Evolutionary conservation across 805 yeast species (phyloP), one percentile per base, ranked within the genome.

Genomic region (Torulaspora gathmanii): DNA sequence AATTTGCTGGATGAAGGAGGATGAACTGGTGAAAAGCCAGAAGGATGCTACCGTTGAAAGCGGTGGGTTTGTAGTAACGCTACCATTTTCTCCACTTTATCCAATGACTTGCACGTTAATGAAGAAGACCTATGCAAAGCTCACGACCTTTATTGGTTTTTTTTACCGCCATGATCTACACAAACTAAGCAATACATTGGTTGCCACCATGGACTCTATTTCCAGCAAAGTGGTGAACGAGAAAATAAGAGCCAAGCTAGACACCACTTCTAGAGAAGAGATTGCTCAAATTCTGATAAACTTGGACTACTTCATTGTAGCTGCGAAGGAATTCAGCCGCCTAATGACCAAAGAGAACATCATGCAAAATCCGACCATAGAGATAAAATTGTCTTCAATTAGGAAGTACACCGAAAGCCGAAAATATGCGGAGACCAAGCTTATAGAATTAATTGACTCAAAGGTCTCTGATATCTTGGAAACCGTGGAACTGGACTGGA

Each of bases 41-140:
- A 49, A 44, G 0, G 42, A 44, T 2, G 36, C 41, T 2, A 30
- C 35, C 2, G 42, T 52, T 16, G 47, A 49, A 5, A 37, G 59
- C 61, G 40, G 64, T 57, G 51, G 65, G 60, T 78, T 77, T 46
- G 83, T 87, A 2, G 72, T 80, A 49, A 78, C 83, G 0, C 67
- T 91, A 42, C 97, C 98, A 12, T 93, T 91, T 59, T 86, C 96
- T 42, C 84, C 86, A 45, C 80, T 88, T 48, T 90, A 88, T 57
- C 90, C 95, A 20, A 83, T 87, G 68, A 79, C 88, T 26, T 91
- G 97, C 64, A 78, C 87, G 19, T 81, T 86, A 29, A 65, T 86
- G 15, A 74, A 87, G 44, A 74, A 79, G 13, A 79, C 85, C 31
- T 74, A 90, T 16, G 73, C 77, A 23, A 79, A 79, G 47, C 74